Conservation (phyloP, 2,329 filamentous ascomycete species). For the Xylariaceae sp. region DNA sequence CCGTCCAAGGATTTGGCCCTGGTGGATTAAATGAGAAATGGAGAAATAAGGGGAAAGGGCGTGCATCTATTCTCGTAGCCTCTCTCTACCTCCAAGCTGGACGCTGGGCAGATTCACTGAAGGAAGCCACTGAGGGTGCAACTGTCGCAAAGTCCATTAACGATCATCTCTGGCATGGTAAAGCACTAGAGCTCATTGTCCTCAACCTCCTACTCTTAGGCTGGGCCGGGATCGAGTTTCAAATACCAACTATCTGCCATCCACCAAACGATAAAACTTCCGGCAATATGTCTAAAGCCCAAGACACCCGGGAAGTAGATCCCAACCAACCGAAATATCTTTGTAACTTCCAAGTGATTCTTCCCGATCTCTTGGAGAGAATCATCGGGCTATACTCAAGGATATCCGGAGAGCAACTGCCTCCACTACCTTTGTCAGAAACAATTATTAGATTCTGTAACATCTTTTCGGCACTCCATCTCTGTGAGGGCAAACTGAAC, state of each 20-base stretch:
- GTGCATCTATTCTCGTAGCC: constrained; percentile 74
- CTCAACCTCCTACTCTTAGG: constrained; percentile 78
- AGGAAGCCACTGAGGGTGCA: constrained; percentile 77
- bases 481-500: constrained; percentile 60
- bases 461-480: constrained; percentile 62
- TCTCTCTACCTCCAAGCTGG: constrained; percentile 86
- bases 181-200: constrained; percentile 83
- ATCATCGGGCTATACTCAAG: constrained; percentile 71
- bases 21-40: constrained; percentile 71
- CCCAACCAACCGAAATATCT: constrained; percentile 49
- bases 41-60: constrained; percentile 75
- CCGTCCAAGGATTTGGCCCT: constrained; percentile 67
- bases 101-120: constrained; percentile 83
- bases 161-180: constrained; percentile 96
- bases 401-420: constrained; percentile 66
- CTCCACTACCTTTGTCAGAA: constrained; percentile 68
- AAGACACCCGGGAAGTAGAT: constrained; percentile 38
- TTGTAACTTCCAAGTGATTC: constrained; percentile 50
- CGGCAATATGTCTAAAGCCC: constrained; percentile 31
- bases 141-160: constrained; percentile 72
- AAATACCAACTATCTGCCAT: constrained; percentile 58
- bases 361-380: constrained; percentile 72
- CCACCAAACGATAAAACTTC: constrained; percentile 46
- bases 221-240: constrained; percentile 81
- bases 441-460: constrained; percentile 70